Conservation (phyloP, 176 grass and related monocot species). For the Themeda triandra region DNA sequence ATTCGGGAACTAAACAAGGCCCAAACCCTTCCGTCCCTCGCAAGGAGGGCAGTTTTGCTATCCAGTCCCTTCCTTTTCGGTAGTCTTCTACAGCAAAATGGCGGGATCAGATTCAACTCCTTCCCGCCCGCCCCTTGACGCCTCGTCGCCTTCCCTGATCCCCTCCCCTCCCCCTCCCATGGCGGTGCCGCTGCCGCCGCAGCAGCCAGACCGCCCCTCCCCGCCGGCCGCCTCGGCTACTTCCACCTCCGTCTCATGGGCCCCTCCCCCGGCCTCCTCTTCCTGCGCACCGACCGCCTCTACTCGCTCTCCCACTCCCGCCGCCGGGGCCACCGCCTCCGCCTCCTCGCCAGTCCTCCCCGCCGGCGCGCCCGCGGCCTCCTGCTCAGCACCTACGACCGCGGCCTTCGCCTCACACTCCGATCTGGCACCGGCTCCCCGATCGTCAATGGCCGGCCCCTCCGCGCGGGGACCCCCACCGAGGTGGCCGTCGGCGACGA, state of each 20-base stretch:
- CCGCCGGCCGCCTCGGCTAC: constrained; percentile 37
- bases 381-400: constrained; percentile 43
- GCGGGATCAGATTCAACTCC: constrained; percentile 23
- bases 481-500: constrained; percentile 58
- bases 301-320: constrained; percentile 50
- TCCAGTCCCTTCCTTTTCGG: not conserved
- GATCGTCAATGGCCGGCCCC: constrained; percentile 48
- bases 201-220: not conserved
- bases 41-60: constrained; percentile 16
- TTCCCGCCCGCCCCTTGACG: constrained; percentile 33
- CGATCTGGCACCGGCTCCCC: constrained; percentile 8
- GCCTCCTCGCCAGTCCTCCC: constrained; percentile 9
- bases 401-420: constrained; percentile 47
- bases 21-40: no score
- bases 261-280: constrained; percentile 20
- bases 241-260: constrained; percentile 51
- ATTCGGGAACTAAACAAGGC: no score
- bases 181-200: constrained; percentile 2
- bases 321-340: constrained; percentile 25
- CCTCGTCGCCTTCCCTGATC: not conserved
- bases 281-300: constrained; percentile 53
- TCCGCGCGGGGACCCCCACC: constrained; percentile 14
- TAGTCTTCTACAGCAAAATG: not conserved
- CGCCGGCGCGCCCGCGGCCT: constrained; percentile 31
- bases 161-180: not conserved